phyloP scores from a whole-genome alignment of 2,329 filamentous ascomycete species.

The Aspergillus brunneoviolaceus region DNA sequence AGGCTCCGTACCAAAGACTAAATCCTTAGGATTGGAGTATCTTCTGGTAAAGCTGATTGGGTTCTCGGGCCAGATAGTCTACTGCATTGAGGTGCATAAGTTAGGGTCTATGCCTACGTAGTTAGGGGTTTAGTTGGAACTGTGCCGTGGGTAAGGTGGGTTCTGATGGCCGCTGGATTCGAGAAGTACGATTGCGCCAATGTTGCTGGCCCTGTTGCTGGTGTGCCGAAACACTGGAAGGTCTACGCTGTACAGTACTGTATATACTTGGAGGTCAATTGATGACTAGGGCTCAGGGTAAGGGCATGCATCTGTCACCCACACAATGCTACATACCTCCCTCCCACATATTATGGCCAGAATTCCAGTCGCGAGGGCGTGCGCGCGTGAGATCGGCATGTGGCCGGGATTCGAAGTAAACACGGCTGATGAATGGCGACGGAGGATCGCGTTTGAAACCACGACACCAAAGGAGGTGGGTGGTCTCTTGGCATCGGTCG shows the following conservation, averaged over 20 bases:
- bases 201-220: background rate
- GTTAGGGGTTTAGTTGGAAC: no score
- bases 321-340: slow-evolving; percentile 7
- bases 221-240: background rate
- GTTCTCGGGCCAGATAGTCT: no score
- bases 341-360: background rate
- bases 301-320: slow-evolving; percentile 9
- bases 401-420: slow-evolving; percentile 11
- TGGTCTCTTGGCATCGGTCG: background rate
- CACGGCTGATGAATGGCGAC: background rate
- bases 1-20: no score
- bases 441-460: background rate
- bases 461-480: no score
- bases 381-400: slow-evolving; percentile 15
- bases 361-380: slow-evolving; percentile 8
- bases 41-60: no score
- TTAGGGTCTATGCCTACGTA: no score
- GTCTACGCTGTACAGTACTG: no score
- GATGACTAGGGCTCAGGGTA: slow-evolving; percentile 18
- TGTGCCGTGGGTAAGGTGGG: no score
- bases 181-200: background rate
- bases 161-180: no score
- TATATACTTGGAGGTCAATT: background rate
- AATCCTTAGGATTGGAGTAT: no score
- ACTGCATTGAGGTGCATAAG: no score